Conservation (phyloP, 176 grass and related monocot species). For the Cocos nucifera region DNA sequence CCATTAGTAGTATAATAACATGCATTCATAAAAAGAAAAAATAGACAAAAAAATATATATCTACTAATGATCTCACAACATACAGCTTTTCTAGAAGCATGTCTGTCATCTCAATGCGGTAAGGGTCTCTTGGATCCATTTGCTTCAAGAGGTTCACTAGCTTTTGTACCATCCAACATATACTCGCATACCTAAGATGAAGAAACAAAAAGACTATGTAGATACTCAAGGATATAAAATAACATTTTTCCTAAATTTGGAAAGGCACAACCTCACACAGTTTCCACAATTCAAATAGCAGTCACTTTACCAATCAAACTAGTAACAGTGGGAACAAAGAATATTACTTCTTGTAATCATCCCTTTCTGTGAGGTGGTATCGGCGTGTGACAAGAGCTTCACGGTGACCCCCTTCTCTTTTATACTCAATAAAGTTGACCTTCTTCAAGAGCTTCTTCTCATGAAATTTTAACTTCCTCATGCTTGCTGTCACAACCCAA, state of each 20-base stretch:
- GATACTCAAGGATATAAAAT: not conserved
- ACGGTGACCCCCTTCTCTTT: conserved; percentile 35
- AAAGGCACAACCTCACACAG: too few species aligned
- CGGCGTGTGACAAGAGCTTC: conserved; percentile 38
- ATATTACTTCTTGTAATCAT: conserved; percentile 53
- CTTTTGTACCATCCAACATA: conserved; percentile 56
- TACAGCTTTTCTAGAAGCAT: conserved; percentile 64
- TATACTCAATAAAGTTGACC: conserved; percentile 44
- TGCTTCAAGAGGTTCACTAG: conserved; percentile 64
- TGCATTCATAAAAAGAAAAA: too few species aligned
- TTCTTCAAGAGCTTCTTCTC: conserved; percentile 57
- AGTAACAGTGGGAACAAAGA: not conserved
- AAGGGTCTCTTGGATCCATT: conserved; percentile 72
- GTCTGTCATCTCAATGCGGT: conserved; percentile 60
- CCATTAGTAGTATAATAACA: too few species aligned
- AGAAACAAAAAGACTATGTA: not conserved
- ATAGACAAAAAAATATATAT: too few species aligned
- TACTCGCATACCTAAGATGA: conserved; percentile 34
- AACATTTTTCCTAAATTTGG: too few species aligned
- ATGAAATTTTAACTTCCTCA: conserved; percentile 56
- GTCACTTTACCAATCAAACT: too few species aligned
- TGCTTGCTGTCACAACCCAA: conserved; percentile 10
- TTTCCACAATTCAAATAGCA: too few species aligned
- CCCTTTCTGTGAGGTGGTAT: conserved; percentile 43
- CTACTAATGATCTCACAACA: not conserved